Base-by-base conservation (phyloP, 2,329 filamentous ascomycete genomes). In the Ophiostoma sp. region DNA sequence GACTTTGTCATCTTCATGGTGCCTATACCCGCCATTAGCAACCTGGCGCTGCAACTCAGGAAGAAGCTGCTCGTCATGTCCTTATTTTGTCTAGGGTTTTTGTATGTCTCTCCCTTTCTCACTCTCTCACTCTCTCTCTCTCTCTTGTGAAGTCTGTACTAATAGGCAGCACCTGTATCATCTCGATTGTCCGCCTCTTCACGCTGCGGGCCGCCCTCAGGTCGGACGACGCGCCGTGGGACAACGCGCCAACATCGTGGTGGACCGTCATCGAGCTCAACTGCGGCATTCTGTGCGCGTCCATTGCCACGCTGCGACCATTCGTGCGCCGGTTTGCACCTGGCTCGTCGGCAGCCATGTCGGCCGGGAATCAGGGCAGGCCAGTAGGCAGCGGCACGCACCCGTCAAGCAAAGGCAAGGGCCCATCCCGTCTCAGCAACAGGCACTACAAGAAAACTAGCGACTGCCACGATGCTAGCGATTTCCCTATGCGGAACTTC, bases 201-300 rank as follows among this genome's bases (percentile, higher is more conserved):
- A 75, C 74, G 3, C 72, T 77, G 18, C 72, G 70, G 3, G 91
- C 91, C 0, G 90, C 96, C 75, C 93, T 97, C 60, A 69, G 68
- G 2, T 73, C 72, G 4, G 16, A 70, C 4, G 74, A 76, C 69
- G 71, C 72, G 0, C 73, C 74, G 41, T 77, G 76, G 75, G 74
- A 76, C 66, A 76, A 76, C 42, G 73, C 75, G 2, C 72, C 74
- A 7, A 74, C 75, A 0, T 73, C 76, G 1, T 75, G 75, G 90
- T 98, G 93, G 93, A 94, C 90, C n/a, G 90, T 89, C 11, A 87
- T 97, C 67, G 93, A 97, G 77, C 91, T 97, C 74, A 95, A 96
- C 73, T 83, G 95, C 1, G 93, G 92, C 16, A 93, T 97, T 74
- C 89, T 93, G 72, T 96, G 92, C 75, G 92, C 90, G 60, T 97